phyloP scores from a whole-genome alignment of 352 stramenopile genomes.

The Phytophthora nicotianae region DNA sequence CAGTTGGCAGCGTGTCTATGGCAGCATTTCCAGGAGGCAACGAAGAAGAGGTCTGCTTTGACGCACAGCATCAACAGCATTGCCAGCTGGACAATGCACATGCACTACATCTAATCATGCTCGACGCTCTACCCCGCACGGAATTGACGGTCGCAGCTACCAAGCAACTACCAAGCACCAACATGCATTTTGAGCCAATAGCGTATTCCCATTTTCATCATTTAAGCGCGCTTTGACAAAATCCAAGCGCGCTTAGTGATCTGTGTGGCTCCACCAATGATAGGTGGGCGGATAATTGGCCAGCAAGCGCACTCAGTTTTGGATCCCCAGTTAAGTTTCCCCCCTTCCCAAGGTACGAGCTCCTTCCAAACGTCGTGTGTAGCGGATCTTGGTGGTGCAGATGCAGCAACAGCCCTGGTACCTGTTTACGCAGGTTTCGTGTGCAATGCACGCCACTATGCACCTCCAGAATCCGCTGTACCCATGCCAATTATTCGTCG shows the following conservation, averaged over 20 bases:
- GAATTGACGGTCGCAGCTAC: not conserved
- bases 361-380: not conserved
- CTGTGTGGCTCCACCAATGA: constrained; percentile 26
- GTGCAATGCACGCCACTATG: not conserved
- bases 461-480: constrained; percentile 6
- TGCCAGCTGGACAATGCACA: not conserved
- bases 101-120: not conserved
- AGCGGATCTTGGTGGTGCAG: constrained; percentile 20
- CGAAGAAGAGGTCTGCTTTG: not conserved
- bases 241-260: constrained; percentile 5
- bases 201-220: not conserved
- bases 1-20: not conserved
- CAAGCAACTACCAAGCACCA: not conserved
- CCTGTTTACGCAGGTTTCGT: not conserved
- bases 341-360: constrained; percentile 49
- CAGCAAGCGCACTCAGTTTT: constrained; percentile 27
- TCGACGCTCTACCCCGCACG: constrained; percentile 1
- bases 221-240: constrained; percentile 9
- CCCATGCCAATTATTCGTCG: not conserved
- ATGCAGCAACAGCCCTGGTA: not conserved
- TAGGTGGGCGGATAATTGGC: constrained; percentile 27
- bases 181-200: constrained; percentile 21
- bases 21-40: too few relatives aligned
- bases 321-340: constrained; percentile 48
- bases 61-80: not conserved